Evolutionary conservation across 345 rosid species (phyloP).

Genomic region (Hevea brasiliensis): DNA sequence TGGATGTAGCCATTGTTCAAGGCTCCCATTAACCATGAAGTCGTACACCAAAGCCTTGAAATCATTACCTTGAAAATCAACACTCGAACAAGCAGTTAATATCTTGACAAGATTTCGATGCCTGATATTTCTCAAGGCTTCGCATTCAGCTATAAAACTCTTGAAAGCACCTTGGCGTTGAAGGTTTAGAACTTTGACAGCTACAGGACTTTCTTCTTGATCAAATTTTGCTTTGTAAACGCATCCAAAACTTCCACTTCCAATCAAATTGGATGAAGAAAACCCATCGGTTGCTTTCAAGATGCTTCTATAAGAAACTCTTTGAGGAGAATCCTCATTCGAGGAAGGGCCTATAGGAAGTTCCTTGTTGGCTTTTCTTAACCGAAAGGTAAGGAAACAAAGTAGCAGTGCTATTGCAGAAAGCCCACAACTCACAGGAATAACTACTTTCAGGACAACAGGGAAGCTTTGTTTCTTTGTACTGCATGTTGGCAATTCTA

Average conservation of each 20-base stretch:
- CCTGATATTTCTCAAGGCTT: conserved; percentile 1
- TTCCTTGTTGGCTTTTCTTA: not conserved
- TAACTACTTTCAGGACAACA: not conserved
- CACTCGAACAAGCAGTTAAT: not conserved
- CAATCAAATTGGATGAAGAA: not conserved
- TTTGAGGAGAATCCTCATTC: not conserved
- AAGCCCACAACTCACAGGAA: no score
- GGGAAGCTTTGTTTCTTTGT: no score
- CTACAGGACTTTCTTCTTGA: not conserved
- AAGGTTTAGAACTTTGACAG: conserved; percentile 1
- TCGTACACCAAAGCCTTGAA: not conserved
- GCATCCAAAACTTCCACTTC: not conserved
- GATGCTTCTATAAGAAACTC: not conserved
- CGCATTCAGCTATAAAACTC: conserved; percentile 10
- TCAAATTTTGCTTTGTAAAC: not conserved
- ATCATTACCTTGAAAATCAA: not conserved
- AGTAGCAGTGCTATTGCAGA: no score
- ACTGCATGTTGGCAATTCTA: not conserved
- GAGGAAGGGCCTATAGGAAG: no score
- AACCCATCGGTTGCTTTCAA: not conserved
- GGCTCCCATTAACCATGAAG: not conserved
- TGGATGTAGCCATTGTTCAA: not conserved
- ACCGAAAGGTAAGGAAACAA: no score
- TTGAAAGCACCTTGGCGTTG: not conserved
- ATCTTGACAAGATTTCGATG: conserved; percentile 11